Percentiles rank a stretch among this genome's conserved stretches.
phyloP scores from a whole-genome alignment of 2,329 filamentous ascomycete genomes.

The Xylaria digitata region DNA sequence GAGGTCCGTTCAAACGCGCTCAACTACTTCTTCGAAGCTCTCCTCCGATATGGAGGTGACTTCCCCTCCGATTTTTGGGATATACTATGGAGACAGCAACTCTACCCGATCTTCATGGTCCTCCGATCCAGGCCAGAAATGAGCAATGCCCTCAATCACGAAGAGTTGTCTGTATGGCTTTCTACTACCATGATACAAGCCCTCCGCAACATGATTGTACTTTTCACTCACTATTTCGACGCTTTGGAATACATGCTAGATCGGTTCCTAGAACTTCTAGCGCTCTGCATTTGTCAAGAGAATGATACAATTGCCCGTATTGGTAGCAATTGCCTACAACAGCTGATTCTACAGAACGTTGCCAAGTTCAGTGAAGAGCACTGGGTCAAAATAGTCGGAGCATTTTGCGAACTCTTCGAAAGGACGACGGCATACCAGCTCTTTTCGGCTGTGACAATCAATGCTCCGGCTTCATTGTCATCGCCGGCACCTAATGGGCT shows the following conservation, averaged over 20 bases:
- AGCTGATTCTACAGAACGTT: constrained; percentile 96
- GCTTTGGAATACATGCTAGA: constrained; percentile 97
- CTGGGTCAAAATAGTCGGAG: constrained; percentile 93
- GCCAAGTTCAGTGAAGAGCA: constrained; percentile 87
- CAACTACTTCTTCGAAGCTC: constrained; percentile 95
- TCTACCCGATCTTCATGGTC: constrained; percentile 99
- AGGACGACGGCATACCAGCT: constrained; percentile 94
- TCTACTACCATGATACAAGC: constrained; percentile 99
- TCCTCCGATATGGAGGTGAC: constrained; percentile 88
- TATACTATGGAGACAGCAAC: constrained; percentile 93
- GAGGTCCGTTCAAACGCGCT: constrained; percentile 92
- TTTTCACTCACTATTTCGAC: constrained; percentile 99
- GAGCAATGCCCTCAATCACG: constrained; percentile 93
- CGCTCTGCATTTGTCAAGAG: constrained; percentile 97
- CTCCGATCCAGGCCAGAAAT: constrained; percentile 96
- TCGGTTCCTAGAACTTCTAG: constrained; percentile 92
- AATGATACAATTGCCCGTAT: constrained; percentile 99
- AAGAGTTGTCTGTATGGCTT: constrained; percentile 97
- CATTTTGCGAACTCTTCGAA: constrained; percentile 95
- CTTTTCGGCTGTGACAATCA: constrained; percentile 81
- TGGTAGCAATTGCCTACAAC: constrained; percentile 96
- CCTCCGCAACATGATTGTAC: constrained; percentile 95
- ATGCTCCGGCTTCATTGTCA: constrained; percentile 63
- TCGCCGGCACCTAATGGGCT: constrained; percentile 65
- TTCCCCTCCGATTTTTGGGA: constrained; percentile 98